phyloP scores from a whole-genome alignment of 73 alveolate species.

The Durusdinium trenchii region DNA sequence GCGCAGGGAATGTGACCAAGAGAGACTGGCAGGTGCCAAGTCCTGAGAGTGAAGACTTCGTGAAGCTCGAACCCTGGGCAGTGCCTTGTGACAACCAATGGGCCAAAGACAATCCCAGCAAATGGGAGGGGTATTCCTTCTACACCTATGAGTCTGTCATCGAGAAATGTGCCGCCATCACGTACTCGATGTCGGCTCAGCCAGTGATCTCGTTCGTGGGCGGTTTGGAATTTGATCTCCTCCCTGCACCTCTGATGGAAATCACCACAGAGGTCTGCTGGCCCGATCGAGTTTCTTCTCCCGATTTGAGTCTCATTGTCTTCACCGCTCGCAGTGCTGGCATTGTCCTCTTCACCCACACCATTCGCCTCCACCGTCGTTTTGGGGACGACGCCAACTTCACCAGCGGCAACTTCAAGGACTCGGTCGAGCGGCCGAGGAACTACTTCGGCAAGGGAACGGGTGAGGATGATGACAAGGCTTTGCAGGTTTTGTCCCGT shows the following conservation, averaged over 20 bases:
- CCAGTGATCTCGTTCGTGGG: constrained; percentile 40
- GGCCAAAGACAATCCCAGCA: constrained; percentile 60
- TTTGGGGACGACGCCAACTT: constrained; percentile 64
- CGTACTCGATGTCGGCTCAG: constrained; percentile 64
- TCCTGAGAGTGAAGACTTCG: constrained; percentile 45
- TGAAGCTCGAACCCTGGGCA: constrained; percentile 85
- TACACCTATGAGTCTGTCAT: constrained; percentile 76
- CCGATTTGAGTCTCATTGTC: constrained; percentile 39
- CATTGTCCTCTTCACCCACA: constrained; percentile 36
- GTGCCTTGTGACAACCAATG: constrained; percentile 89
- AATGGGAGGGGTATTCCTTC: constrained; percentile 92
- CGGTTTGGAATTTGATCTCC: constrained; percentile 62
- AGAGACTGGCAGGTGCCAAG: constrained; percentile 61
- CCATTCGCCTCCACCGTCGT: constrained; percentile 61
- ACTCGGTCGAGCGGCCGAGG: constrained; percentile 27
- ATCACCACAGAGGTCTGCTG: constrained; percentile 81
- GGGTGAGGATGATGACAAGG: constrained; percentile 49
- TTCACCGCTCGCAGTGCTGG: constrained; percentile 36
- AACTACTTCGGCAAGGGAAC: constrained; percentile 41
- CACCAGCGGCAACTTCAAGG: constrained; percentile 78
- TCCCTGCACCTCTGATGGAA: constrained; percentile 66
- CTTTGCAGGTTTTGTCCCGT: constrained; percentile 1
- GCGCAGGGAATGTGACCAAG: constrained; percentile 38
- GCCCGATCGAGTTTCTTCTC: constrained; percentile 61
- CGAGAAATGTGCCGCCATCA: constrained; percentile 82